These are phyloP conservation scores for Fusarium ambrosium DNA, from an alignment of 2,329 filamentous ascomycete genomes.

Conservation along the genomic window DNA sequence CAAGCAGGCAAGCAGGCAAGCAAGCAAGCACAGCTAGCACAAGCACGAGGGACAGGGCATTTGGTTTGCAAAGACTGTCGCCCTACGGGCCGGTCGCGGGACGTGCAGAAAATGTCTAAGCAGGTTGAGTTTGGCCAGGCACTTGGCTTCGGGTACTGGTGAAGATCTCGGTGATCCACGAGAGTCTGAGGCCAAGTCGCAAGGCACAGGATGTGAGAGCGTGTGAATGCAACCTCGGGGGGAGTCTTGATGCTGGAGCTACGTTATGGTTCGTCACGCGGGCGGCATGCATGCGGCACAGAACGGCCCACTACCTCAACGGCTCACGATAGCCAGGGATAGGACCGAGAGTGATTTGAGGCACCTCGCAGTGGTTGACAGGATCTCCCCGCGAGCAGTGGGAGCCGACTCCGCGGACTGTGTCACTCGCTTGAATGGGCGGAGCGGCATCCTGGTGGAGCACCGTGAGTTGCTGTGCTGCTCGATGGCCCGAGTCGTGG, in stretches of 20 bases:
- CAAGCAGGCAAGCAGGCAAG: neutral
- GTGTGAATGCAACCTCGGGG: conserved; percentile 6
- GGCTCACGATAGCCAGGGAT: conserved; percentile 40
- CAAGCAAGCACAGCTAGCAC: neutral
- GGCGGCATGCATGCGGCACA: conserved; percentile 46
- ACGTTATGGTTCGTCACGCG: conserved; percentile 45
- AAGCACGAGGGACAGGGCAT: conserved; percentile 1
- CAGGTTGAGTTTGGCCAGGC: conserved; percentile 30
- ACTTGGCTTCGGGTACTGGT: conserved; percentile 20
- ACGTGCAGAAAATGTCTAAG: conserved; percentile 23
- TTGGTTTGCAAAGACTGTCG: neutral
- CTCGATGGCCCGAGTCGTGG: conserved; percentile 38
- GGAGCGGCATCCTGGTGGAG: conserved; percentile 28
- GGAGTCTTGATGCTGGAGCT: conserved; percentile 17
- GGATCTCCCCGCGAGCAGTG: conserved; percentile 36
- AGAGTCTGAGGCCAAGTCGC: neutral
- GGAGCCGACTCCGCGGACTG: conserved; percentile 31
- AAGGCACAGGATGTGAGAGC: conserved; percentile 6
- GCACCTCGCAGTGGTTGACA: conserved; percentile 26
- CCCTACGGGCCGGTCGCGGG: conserved; percentile 27
- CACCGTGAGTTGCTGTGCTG: conserved; percentile 10
- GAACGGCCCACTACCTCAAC: conserved; percentile 44
- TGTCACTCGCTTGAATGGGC: conserved; percentile 38
- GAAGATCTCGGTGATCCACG: conserved; percentile 7
- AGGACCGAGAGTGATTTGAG: conserved; percentile 24